Conservation (phyloP, 495 filamentous ascomycete species). For the Penicillium mononematosum region DNA sequence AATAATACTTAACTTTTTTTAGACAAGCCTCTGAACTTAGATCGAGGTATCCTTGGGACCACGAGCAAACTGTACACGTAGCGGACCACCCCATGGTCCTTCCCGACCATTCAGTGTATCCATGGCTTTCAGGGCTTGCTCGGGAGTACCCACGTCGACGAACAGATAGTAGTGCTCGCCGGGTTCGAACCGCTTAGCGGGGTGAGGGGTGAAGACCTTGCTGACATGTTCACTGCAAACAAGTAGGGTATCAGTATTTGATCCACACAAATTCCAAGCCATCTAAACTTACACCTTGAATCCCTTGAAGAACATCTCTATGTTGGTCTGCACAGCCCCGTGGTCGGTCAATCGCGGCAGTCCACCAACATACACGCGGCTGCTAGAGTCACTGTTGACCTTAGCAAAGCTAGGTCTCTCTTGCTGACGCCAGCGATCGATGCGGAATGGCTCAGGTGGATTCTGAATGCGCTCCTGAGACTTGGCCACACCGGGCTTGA, state of each 20-base stretch:
- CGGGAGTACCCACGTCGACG: constrained; percentile 57
- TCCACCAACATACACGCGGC: constrained; percentile 63
- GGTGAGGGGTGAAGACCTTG: constrained; percentile 62
- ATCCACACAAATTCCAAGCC: not conserved
- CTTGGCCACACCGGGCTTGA: constrained; percentile 57
- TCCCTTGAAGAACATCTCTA: constrained; percentile 58
- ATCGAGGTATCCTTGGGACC: constrained; percentile 25
- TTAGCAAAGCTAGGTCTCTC: constrained; percentile 24
- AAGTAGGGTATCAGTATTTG: constrained; percentile 8
- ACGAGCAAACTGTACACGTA: constrained; percentile 44
- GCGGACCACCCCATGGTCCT: constrained; percentile 48
- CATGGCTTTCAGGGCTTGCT: constrained; percentile 55
- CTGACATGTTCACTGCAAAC: constrained; percentile 52
- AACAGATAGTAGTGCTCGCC: constrained; percentile 68
- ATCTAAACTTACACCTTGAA: constrained; percentile 48
- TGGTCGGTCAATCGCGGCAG: constrained; percentile 59
- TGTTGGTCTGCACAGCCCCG: constrained; percentile 49
- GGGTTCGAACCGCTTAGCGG: constrained; percentile 47
- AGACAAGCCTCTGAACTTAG: not conserved
- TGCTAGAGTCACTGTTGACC: constrained; percentile 43
- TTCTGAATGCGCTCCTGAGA: constrained; percentile 25
- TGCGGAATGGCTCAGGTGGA: constrained; percentile 26
- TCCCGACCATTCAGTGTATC: constrained; percentile 38
- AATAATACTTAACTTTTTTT: constrained; percentile 28
- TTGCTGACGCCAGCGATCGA: constrained; percentile 41